A percentile compares a stretch with the other conserved stretches of the same genome.
Conservation (phyloP, 345 rosid species). For the Salix caprea region DNA sequence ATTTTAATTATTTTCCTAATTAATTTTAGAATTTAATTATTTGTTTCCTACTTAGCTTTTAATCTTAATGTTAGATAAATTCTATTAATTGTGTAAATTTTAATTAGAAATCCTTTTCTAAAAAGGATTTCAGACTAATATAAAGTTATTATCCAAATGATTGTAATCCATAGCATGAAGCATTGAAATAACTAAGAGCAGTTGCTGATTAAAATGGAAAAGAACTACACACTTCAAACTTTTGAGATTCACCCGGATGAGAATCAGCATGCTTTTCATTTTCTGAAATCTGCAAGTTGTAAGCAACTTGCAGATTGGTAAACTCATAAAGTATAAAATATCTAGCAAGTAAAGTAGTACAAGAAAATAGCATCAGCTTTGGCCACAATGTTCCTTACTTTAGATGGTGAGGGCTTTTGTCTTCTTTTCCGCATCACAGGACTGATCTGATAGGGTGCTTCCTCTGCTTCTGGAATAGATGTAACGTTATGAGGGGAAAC, state of each 20-base stretch:
- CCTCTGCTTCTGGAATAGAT: slow-evolving; percentile 42
- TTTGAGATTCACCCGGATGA: slow-evolving; percentile 37
- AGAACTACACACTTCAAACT: slow-evolving; percentile 39
- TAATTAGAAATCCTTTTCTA: too few relatives aligned
- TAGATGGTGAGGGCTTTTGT: slow-evolving; percentile 50
- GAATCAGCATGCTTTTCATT: slow-evolving; percentile 40
- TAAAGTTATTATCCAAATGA: slow-evolving; percentile 1
- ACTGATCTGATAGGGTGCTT: slow-evolving; percentile 32
- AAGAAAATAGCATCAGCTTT: background rate
- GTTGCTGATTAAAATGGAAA: slow-evolving; percentile 7
- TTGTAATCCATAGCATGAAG: slow-evolving; percentile 5
- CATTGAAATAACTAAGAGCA: background rate
- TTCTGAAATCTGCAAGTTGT: slow-evolving; percentile 43
- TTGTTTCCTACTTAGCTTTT: too few relatives aligned
- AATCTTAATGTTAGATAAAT: too few relatives aligned
- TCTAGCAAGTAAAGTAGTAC: slow-evolving; percentile 3
- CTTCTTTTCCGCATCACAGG: slow-evolving; percentile 49
- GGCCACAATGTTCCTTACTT: slow-evolving; percentile 37
- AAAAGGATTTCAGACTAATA: too few relatives aligned
- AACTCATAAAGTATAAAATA: slow-evolving; percentile 17
- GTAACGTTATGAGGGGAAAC: slow-evolving; percentile 19
- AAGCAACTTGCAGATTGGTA: slow-evolving; percentile 25
- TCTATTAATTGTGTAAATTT: too few relatives aligned
- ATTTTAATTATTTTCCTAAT: too few relatives aligned
- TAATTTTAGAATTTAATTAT: too few relatives aligned